Evolutionary conservation across 164 flowering plant species (phyloP), one percentile per base, ranked within the genome.

Genomic region (Kingdonia uniflora): DNA sequence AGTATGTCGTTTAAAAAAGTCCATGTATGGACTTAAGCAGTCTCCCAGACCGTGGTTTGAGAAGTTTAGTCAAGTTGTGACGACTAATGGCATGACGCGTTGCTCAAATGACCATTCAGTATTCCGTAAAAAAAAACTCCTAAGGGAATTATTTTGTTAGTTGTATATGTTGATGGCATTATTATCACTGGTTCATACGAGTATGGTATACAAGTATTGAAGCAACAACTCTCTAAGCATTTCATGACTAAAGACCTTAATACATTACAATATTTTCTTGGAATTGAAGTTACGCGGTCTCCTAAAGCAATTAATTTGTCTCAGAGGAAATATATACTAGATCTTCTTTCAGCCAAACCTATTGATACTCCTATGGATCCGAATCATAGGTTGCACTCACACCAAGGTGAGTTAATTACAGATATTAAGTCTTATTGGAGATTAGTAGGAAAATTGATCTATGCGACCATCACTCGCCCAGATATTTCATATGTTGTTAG

Each of bases 11-110:
- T 21, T 19, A 13, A 44, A 21, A 1, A 44, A 44, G 8, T 44
- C 48, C 3, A 11, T 44, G 2, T 21, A 51, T 51, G 54, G 41
- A 13, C 13, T 17, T 14, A 49, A 49, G 19, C 38, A 49, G n/a
- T 33, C 54, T 33, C 54, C 54, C 2, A 16, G 42, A n/a, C 40
- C 54, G 1, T 51, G 41, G 54, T 51, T 51, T 35, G 23, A 29
- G n/a, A 33, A 10, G 7, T 51, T 51, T 6, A 47, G 20, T 35
- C 5, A 10, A 35, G 19, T 14, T 4, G 53, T n/a, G 19, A 50
- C 29, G 16, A 17, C 10, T 2, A 3, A 14, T 19, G 54, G 23
- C 8, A 35, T 33, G 15, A 5, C 14, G 12, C 19, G 19, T 12
- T 33, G 6, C 15, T 7, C 21, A 1, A 11, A 33, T 47, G 42